Evolutionary conservation across 179 eudicot species (phyloP), one percentile per base, ranked within the genome.

Genomic region (Monotropa hypopitys): DNA sequence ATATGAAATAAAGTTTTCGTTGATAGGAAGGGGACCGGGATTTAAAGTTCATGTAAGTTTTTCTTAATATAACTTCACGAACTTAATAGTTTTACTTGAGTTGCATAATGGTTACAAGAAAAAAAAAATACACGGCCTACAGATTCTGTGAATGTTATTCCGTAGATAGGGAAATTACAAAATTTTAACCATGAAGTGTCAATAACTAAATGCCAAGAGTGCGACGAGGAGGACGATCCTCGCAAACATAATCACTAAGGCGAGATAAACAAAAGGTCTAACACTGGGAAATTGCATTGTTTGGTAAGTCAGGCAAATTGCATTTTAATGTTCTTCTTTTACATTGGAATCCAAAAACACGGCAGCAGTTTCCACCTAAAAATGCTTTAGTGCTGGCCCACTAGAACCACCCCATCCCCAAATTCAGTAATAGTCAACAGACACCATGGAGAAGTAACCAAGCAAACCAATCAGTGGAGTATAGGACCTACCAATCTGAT

Each of bases 371-470:
- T 40, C 71, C 49, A 67, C 38, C 42, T 18, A 40, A 7, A 67
- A 20, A 7, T 67, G 30, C 28, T 35, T 20, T 1, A 62, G 38
- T 40, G 47, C 47, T 68, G 72, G 10, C 50, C 18, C 11, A 23
- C 72, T 65, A 68, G 28, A 68, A 68, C 30, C 72, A 68, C 2
- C 32, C 72, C 49, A 40, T 8, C 12, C 50, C 72, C 15, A 42
- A 68, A 40, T 7, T 68, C 47, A 40, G 46, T 7, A 67, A 40
- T 1, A 68, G 40, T n/a, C 28, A 68, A 68, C 50, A 8, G 72
- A 42, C 49, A 68, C 50, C 50, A 68, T 68, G 32, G 4, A 42
- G 72, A 68, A 68, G 71, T 16, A 68, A 68, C 50, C 28, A 68
- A n/a, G 72, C 50, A 68, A 42, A n/a, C 50, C 71, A 38, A 67